These are phyloP conservation scores for Rhodotorula mucilaginosa DNA, from an alignment of 1,284 basidiomycete species.

Conservation along the genomic window DNA sequence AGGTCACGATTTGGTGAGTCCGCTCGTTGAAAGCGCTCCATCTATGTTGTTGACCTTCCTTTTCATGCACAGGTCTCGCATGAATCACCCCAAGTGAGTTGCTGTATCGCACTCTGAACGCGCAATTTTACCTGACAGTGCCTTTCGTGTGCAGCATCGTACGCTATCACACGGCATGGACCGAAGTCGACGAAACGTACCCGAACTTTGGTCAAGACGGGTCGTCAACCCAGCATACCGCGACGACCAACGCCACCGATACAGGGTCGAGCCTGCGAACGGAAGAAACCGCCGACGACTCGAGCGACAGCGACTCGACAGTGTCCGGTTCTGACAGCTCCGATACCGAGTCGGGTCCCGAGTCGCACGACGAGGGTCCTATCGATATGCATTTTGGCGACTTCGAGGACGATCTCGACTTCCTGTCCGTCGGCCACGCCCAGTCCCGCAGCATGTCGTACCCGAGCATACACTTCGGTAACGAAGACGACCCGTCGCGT, in stretches of 20 bases:
- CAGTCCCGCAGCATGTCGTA: slow-evolving; percentile 41
- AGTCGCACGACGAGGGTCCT: slow-evolving; percentile 34
- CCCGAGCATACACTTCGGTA: slow-evolving; percentile 44
- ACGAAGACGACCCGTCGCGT: slow-evolving; percentile 39
- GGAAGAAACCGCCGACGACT: slow-evolving; percentile 5
- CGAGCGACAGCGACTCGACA: slow-evolving; percentile 18
- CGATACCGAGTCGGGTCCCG: slow-evolving; percentile 26
- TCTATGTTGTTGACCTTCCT: background rate
- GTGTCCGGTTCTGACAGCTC: background rate
- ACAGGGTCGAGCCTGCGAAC: background rate
- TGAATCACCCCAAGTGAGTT: slow-evolving; percentile 41
- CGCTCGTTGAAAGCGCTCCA: too few species aligned
- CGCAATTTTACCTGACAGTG: background rate
- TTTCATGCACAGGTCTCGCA: slow-evolving; percentile 29
- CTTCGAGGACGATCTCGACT: slow-evolving; percentile 42
- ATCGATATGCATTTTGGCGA: slow-evolving; percentile 38
- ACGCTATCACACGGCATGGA: slow-evolving; percentile 44
- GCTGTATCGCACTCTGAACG: background rate
- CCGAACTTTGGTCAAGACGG: slow-evolving; percentile 6
- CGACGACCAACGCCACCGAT: slow-evolving; percentile 10
- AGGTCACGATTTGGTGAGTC: slow-evolving; percentile 44
- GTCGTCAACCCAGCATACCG: slow-evolving; percentile 1
- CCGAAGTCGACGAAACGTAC: slow-evolving; percentile 35
- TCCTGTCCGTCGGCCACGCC: slow-evolving; percentile 40
- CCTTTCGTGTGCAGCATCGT: slow-evolving; percentile 18